Percentiles rank a stretch among this genome's conserved stretches.
Evolutionary conservation across 1,139 yeast species (phyloP).

Genomic region (Saccharomyces hybrid): DNA sequence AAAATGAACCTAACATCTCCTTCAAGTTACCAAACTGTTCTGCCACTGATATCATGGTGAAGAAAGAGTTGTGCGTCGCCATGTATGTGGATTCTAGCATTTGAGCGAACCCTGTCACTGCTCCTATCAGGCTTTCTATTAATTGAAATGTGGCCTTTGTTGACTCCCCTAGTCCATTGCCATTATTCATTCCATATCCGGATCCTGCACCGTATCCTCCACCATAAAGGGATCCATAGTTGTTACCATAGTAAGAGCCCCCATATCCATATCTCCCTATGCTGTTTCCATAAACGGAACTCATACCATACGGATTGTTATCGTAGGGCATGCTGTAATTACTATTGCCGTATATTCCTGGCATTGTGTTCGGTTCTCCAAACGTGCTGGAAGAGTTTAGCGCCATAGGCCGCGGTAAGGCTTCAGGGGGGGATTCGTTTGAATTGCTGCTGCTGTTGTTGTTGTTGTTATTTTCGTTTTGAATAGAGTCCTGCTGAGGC

Average conservation of each 20-base stretch:
- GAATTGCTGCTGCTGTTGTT: background rate
- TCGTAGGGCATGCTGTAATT: conserved; percentile 22
- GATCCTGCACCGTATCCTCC: conserved; percentile 33
- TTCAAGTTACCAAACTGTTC: conserved; percentile 86
- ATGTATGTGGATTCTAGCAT: conserved; percentile 95
- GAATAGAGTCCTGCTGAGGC: background rate
- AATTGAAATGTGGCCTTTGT: conserved; percentile 93
- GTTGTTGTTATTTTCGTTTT: background rate
- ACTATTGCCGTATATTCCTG: conserved; percentile 3
- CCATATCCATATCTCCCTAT: conserved; percentile 20
- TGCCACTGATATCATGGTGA: conserved; percentile 91
- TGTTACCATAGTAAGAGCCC: conserved; percentile 26
- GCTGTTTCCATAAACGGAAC: conserved; percentile 28
- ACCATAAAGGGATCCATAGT: conserved; percentile 26
- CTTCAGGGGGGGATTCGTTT: conserved; percentile 3
- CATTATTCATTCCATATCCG: conserved; percentile 20
- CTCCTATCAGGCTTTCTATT: conserved; percentile 86
- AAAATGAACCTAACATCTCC: conserved; percentile 74
- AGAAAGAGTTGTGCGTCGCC: conserved; percentile 95
- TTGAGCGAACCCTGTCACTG: conserved; percentile 95
- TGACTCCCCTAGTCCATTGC: conserved; percentile 43
- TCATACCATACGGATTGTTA: conserved; percentile 11
- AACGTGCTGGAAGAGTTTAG: conserved; percentile 7
- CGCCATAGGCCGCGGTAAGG: background rate
- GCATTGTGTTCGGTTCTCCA: conserved; percentile 18